Base-by-base conservation (phyloP, 2,329 filamentous ascomycete genomes). In the Xylariomycetidae sp. region DNA sequence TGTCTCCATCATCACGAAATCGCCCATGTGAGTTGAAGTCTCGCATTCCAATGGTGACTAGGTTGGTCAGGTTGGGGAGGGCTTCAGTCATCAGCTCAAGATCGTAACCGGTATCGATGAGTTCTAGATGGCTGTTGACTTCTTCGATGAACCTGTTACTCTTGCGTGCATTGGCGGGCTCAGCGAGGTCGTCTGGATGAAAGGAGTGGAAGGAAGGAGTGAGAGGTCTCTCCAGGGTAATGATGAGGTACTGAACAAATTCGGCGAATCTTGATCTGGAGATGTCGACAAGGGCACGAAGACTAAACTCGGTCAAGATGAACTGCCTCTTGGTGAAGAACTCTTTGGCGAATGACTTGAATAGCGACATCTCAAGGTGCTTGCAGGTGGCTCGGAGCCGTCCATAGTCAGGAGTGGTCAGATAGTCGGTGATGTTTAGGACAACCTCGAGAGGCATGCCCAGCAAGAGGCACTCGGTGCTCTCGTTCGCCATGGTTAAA, bases 301-400 rank as follows among this genome's bases (percentile, higher is more conserved):
- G 52, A 38, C 78, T 82, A 44, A 64, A 57, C 20, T 72, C 61
- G 2, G 69, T 70, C 34, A 82, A 49, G 72, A 81, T 79, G 56
- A 83, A 85, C 49, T 83, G 78, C 47, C 72, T 75, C 53, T 76
- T 77, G 31, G 61, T 64, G 57, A 85, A 85, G 62, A 80, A 85
- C 42, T 82, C 77, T 16, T 61, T 61, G 17, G 70, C 63, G 45
- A 83, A 84, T 20, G 62, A 63, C 30, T 67, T 61, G 53, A 75
- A 74, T 10, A 82, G 59, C 2, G 63, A 59, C 14, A 57, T 56
- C 49, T 83, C 77, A 10, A 79, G 50, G 13, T 62, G 53, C 35
- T 69, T 74, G 59, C 76, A 80, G 3, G 66, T 66, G 12, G 69
- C 57, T 6, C 80, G 77, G 6, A 83, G 51, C 10, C 57, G 52